Evolutionary conservation across 805 yeast species (phyloP), one percentile per base, ranked within the genome.

Genomic region (Cyberlindnera bimundalis): DNA sequence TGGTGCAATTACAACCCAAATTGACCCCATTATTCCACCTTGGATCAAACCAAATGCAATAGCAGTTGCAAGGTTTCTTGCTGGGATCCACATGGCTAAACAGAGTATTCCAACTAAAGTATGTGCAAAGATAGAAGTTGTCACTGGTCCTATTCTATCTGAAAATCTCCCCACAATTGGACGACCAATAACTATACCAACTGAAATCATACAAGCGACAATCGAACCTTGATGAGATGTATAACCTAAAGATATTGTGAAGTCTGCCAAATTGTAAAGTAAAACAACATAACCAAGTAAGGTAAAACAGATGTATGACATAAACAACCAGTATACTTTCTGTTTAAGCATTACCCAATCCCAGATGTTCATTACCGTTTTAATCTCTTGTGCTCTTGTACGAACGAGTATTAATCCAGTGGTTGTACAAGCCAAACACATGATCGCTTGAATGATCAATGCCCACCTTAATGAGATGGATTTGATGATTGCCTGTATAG

Each of bases 221-320:
- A 73, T 61, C 1, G 84, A 71, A 2, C 83, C 83, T 45, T 80
- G 76, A 16, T 64, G 51, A 2, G 73, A 62, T 4, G 71, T 45
- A 50, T 78, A 80, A 0, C 88, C 88, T 42, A 81, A 50, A 2
- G 82, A 73, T 4, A 71, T 66, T 10, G 85, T 76, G 50, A 74
- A 78, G 47, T 79, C 79, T 8, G 81, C 77, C 48, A 81, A 59
- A 26, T 76, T 71, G 56, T 79, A 79, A 55, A 79, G 64, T 30
- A 78, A 62, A 17, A 76, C 71, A 29, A 78, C 83, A 51, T 80
- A 80, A 0, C 84, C 86, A 47, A 79, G 68, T 59, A 76, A 61
- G 10, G 82, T 71, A 35, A 72, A 64, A 37, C 70, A 61, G 12
- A 70, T 61, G 55, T 70, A 74, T 18, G 67, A 53, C 2, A 61